Base-by-base conservation (phyloP, 805 yeast genomes). In the Candida ficus region DNA sequence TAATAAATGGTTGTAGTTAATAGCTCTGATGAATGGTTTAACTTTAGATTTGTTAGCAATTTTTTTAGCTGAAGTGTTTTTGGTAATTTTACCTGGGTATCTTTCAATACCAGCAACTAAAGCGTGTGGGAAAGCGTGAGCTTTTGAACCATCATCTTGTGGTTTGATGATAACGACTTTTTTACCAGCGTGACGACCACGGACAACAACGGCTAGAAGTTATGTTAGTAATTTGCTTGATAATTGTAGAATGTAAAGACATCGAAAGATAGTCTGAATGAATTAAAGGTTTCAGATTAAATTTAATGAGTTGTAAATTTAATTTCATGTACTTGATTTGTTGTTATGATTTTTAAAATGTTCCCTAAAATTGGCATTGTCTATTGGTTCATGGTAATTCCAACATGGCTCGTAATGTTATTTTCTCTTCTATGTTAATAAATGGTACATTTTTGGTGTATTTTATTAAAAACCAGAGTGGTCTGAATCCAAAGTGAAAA, bases 161-260 rank as follows among this genome's bases (percentile, higher is more conserved):
- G 96, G 93, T 76, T 87, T 89, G 70, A 93, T 90, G 68, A 93
- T 89, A 71, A 93, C 99, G 60, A 93, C 99, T 85, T 93, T 93
- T 86, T 90, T 91, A 80, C 99, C 99, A 71, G 99, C 99, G 87
- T 80, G 91, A 80, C 99, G 93, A 68, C 99, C 99, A 75, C 98
- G 91, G 74, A 90, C 95, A 72, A 93, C 90, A 77, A 93, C 90
- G 78, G 98, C 60, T 56, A 37, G 16, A 38, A 7, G 5, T 12
- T 4, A 17, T 23, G 49, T 49, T 52, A 44, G 46, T 38, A 39
- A 14, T 19, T 16, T 17, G 31, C 4, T 9, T 5, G 10, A 12
- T 17, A 7, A 13, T 6, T 4, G n/a, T n/a, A n/a, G n/a, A n/a
- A n/a, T n/a, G n/a, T n/a, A n/a, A n/a, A n/a, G n/a, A n/a, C n/a